Evolutionary conservation across 139 green algal species (phyloP).

Genomic region (Micractinium sp.): DNA sequence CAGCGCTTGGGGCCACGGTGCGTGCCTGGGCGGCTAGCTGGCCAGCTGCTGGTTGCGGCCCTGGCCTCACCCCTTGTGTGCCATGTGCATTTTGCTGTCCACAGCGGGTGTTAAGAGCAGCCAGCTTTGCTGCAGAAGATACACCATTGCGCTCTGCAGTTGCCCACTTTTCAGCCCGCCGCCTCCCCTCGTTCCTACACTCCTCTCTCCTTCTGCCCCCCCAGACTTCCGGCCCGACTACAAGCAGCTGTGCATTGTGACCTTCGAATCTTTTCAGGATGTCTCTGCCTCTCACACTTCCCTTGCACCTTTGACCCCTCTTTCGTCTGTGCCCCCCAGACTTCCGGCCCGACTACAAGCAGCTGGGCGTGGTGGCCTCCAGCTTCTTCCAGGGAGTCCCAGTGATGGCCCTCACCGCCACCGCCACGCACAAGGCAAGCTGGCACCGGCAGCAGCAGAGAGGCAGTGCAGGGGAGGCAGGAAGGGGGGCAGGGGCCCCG

Average conservation of each 20-base stretch:
- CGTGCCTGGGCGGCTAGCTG: background rate
- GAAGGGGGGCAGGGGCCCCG: background rate
- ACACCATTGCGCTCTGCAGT: too few relatives aligned
- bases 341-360: slow-evolving; percentile 82
- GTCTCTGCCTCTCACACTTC: slow-evolving; percentile 9
- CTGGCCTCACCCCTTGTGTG: too few relatives aligned
- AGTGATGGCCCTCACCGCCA: slow-evolving; percentile 78
- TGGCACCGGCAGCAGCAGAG: background rate
- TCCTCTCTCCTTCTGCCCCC: background rate
- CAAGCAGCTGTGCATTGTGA: slow-evolving; percentile 65
- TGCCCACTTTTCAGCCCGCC: too few relatives aligned
- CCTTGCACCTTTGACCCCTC: too few relatives aligned
- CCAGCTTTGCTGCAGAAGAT: too few relatives aligned
- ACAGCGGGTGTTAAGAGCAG: too few relatives aligned
- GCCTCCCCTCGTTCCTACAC: too few relatives aligned
- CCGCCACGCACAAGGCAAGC: slow-evolving; percentile 61
- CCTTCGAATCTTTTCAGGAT: slow-evolving; percentile 46
- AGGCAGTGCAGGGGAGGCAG: background rate
- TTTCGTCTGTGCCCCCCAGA: slow-evolving; percentile 53
- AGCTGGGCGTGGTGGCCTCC: slow-evolving; percentile 59
- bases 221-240: slow-evolving; percentile 83
- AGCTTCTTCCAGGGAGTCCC: slow-evolving; percentile 61
- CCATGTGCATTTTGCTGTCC: too few relatives aligned
- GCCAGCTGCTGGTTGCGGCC: background rate
- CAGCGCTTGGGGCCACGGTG: slow-evolving; percentile 73